Conservation (phyloP, 2,329 filamentous ascomycete species). For the Xylariomycetidae sp. region DNA sequence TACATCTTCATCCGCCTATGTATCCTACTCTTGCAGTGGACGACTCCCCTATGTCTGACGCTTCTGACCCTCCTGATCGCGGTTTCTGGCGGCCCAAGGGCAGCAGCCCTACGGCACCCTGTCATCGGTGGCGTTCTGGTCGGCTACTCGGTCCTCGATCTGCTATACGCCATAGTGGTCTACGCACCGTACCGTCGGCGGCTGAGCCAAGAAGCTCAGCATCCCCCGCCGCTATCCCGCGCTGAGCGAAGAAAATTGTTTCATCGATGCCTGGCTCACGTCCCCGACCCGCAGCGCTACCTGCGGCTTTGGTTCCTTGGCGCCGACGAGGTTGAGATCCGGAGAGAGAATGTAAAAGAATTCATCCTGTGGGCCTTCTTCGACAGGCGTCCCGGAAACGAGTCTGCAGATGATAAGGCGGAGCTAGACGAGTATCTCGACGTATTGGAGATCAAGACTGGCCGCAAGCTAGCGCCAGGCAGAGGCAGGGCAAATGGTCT, state of each 20-base stretch:
- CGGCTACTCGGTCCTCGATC: constrained; percentile 34
- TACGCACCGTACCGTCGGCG: constrained; percentile 38
- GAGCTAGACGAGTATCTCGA: constrained; percentile 45
- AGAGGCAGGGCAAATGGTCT: constrained; percentile 51
- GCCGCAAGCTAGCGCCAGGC: constrained; percentile 47
- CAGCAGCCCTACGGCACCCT: constrained; percentile 11
- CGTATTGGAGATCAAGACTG: constrained; percentile 49
- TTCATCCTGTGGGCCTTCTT: constrained; percentile 67
- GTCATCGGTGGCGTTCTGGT: constrained; percentile 17
- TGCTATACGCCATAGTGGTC: constrained; percentile 36
- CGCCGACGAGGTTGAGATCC: constrained; percentile 51
- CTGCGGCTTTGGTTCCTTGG: constrained; percentile 63
- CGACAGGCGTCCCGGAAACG: constrained; percentile 32
- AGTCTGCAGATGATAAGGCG: constrained; percentile 27
- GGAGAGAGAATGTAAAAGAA: constrained; percentile 62
- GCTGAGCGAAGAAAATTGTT: constrained; percentile 53
- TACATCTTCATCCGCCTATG: constrained; percentile 40
- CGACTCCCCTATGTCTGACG: constrained; percentile 34
- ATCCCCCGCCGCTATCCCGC: constrained; percentile 37
- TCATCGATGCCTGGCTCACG: constrained; percentile 47
- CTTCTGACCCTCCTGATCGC: constrained; percentile 27
- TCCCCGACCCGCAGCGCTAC: constrained; percentile 52
- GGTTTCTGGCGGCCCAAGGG: constrained; percentile 11
- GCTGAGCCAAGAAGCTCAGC: constrained; percentile 32
- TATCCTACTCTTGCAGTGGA: constrained; percentile 41